Conservation (phyloP, 2,329 filamentous ascomycete genomes). For the Microsporum canis region DNA sequence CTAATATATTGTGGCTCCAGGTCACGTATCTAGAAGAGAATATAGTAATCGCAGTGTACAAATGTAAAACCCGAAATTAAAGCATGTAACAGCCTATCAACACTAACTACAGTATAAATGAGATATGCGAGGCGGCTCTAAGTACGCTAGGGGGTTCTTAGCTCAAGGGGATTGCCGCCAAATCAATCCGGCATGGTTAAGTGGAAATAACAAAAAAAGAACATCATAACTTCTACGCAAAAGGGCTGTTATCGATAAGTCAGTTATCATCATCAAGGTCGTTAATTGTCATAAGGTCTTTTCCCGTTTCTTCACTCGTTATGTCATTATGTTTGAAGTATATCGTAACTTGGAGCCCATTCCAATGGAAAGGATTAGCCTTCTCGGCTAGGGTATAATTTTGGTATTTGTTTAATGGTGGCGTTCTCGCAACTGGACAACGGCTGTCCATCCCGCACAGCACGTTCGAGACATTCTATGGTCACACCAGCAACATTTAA, state of each 20-base stretch:
- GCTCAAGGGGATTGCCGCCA: not conserved
- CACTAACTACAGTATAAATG: not conserved
- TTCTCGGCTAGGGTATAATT: not conserved
- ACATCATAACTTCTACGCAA: not conserved
- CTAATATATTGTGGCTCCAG: not conserved
- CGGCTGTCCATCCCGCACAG: constrained; percentile 57
- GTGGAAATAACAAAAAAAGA: not conserved
- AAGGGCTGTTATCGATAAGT: not conserved
- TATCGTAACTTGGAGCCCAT: not conserved
- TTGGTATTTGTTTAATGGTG: constrained; percentile 23
- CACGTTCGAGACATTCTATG: constrained; percentile 59
- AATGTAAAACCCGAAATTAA: not conserved
- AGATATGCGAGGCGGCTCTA: not conserved
- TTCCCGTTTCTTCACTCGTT: not conserved
- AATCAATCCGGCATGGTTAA: not conserved
- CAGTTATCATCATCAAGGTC: not conserved
- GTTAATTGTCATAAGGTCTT: not conserved
- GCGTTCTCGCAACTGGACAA: constrained; percentile 55
- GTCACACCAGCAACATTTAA: constrained; percentile 58
- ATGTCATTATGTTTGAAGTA: not conserved
- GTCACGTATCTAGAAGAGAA: not conserved
- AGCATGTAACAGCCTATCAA: not conserved
- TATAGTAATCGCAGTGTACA: not conserved
- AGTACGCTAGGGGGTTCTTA: not conserved
- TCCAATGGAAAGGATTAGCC: not conserved